Evolutionary conservation across 192 early-diverging fungal species (phyloP), one percentile per base, ranked within the genome.

Genomic region (Coemansia asiatica): DNA sequence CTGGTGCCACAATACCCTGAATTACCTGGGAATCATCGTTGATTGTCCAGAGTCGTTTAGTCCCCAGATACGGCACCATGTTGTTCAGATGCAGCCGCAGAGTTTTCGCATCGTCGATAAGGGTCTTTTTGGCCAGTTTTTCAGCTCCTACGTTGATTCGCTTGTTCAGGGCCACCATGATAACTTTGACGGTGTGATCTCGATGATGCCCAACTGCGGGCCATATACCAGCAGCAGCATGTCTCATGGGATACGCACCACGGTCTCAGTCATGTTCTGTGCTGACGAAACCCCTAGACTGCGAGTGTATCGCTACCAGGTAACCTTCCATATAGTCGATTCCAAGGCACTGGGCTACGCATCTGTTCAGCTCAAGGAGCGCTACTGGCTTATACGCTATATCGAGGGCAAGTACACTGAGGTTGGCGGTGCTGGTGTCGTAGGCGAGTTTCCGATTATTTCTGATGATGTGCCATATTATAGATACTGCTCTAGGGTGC

Each of bases 211-310:
- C 36, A 81, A 81, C 28, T 15, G 49, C 38, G 79, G 79, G 15
- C 69, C 72, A 1, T 46, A 69, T 44, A 63, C 69, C 9, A 56
- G 61, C 6, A 64, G 62, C 9, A 76, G 69, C 21, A 19, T 69
- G 5, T 50, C 69, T 6, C 65, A 47, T 21, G 79, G 79, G 1
- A 76, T 81, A 13, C 56, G 60, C 10, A 76, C 70, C 12, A 75
- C 79, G 15, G 69, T 81, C 1, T 75, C 79, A 2, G 47, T 61
- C 18, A 76, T 81, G 74, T 81, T 81, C 44, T 81, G 79, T 48
- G 29, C 70, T 0, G 74, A 81, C 35, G 74, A 75, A 27, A 76
- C 69, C 4, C 64, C 69, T 2, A 40, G 33, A 5, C 63, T 63
- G 36, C 65, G 58, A 6, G 67, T 76, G 10, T 81, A 81, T 44